Conservation (phyloP, 2,329 filamentous ascomycete genomes). For the Lachnellula hyalina region DNA sequence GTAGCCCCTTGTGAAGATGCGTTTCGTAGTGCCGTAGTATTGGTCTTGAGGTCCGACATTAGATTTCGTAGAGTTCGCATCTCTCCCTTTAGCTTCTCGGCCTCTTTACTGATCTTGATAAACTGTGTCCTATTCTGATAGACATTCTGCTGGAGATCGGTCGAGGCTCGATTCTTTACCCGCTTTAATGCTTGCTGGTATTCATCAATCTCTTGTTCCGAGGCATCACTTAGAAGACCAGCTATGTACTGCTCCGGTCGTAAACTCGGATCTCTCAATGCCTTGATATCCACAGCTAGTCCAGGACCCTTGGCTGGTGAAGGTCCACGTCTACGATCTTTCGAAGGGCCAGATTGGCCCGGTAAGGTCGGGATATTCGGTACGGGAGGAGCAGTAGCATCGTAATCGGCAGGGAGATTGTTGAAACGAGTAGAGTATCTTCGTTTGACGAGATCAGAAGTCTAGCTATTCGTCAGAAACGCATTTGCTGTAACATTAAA, state of each 20-base stretch:
- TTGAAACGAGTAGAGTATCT: slow-evolving; percentile 93
- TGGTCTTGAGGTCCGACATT: slow-evolving; percentile 86
- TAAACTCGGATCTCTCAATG: slow-evolving; percentile 73
- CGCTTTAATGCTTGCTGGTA: slow-evolving; percentile 28
- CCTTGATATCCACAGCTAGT: slow-evolving; percentile 69
- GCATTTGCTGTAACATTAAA: background rate
- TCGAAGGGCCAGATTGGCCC: slow-evolving; percentile 36
- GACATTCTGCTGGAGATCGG: slow-evolving; percentile 86
- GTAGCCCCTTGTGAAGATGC: slow-evolving; percentile 50
- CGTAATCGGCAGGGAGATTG: slow-evolving; percentile 64
- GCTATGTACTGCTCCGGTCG: slow-evolving; percentile 68
- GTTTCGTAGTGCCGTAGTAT: slow-evolving; percentile 60
- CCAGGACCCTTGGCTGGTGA: slow-evolving; percentile 40
- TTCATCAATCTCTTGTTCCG: slow-evolving; percentile 31
- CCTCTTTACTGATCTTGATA: slow-evolving; percentile 98
- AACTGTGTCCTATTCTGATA: slow-evolving; percentile 97
- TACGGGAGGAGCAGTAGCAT: slow-evolving; percentile 60
- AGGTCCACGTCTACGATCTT: slow-evolving; percentile 22
- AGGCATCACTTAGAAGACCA: slow-evolving; percentile 36
- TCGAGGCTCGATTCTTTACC: slow-evolving; percentile 30
- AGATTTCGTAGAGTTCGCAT: slow-evolving; percentile 87
- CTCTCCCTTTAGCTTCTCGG: slow-evolving; percentile 93
- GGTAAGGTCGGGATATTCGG: slow-evolving; percentile 68
- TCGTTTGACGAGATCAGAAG: slow-evolving; percentile 82
- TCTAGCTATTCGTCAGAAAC: slow-evolving; percentile 32